Conservation (phyloP, 768 basidiomycete genomes). For the Mycena chlorophos region DNA sequence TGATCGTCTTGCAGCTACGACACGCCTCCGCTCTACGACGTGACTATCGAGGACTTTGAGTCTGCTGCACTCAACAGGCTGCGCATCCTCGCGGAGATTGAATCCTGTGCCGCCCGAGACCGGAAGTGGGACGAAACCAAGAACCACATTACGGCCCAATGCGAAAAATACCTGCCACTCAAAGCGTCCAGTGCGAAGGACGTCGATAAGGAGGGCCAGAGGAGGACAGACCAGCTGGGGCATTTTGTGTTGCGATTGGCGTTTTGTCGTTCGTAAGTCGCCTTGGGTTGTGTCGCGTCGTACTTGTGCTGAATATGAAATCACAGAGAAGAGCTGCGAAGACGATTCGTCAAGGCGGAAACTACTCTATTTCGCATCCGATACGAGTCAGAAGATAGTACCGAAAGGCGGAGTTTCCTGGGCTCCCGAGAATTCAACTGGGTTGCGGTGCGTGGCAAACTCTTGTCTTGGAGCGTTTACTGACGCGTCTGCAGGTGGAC, state of each 20-base stretch:
- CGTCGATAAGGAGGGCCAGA: conserved; percentile 56
- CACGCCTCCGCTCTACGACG: conserved; percentile 78
- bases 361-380: conserved; percentile 79
- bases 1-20: conserved; percentile 64
- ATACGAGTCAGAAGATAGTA: conserved; percentile 60
- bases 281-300: neutral
- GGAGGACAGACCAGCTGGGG: conserved; percentile 82
- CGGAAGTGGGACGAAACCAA: conserved; percentile 77
- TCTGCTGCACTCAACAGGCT: conserved; percentile 85
- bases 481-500: conserved; percentile 47
- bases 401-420: conserved; percentile 70
- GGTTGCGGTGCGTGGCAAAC: conserved; percentile 47
- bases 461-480: neutral
- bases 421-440: conserved; percentile 63
- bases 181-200: conserved; percentile 52
- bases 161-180: conserved; percentile 76
- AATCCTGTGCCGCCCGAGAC: conserved; percentile 84
- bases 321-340: conserved; percentile 81
- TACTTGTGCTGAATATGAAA: conserved; percentile 3
- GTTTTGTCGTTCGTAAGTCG: conserved; percentile 91
- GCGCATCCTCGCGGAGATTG: conserved; percentile 86
- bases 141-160: conserved; percentile 59
- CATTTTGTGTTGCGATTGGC: conserved; percentile 94
- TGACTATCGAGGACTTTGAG: conserved; percentile 96
- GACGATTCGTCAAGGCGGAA: conserved; percentile 89